Base-by-base conservation (phyloP, 2,329 filamentous ascomycete species). In the Paecilomyces formosus region DNA sequence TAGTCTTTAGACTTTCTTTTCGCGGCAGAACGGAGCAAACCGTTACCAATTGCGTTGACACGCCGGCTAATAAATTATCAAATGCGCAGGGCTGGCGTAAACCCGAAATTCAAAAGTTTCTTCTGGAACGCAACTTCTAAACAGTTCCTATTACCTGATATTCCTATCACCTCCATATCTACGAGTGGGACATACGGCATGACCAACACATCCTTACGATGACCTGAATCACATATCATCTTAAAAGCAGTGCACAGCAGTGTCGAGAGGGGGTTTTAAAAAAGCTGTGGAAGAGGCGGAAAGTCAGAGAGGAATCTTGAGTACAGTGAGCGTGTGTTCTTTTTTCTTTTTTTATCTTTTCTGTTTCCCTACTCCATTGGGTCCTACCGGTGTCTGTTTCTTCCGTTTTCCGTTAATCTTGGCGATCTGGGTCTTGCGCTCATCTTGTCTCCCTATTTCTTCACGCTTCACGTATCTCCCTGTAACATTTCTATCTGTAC, bases 61-160 rank as follows among this genome's bases (percentile, higher is more conserved):
- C 30, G 21, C n/a, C 50, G 21, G 60, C 60, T 65, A 62, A 67
- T 55, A 33, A 55, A 28, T 45, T 56, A 52, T 58, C 1, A 26
- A 26, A 55, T 13, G 33, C 58, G 61, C 60, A 82, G 79, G 81
- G 81, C 58, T 80, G 77, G 72, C 75, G 75, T 65, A 81, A 78
- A 73, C 69, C 72, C 6, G 74, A 81, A 60, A 76, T 82, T 57
- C 64, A 73, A 57, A 74, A 78, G 60, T 81, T 82, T 67, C 71
- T 82, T 53, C 64, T 74, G 56, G 76, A 79, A 35, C 73, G 74
- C 55, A 75, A 73, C 65, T 78, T 78, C 58, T 79, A 70, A 72
- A 57, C 55, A n/a, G 22, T 49, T 28, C 35, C 33, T 52, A 13
- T 55, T 33, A 15, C 53, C 22, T 22, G 54, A 22, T 53, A 57